Evolutionary conservation across 2,329 filamentous ascomycete species (phyloP).

Genomic region (Cercospora janseana): DNA sequence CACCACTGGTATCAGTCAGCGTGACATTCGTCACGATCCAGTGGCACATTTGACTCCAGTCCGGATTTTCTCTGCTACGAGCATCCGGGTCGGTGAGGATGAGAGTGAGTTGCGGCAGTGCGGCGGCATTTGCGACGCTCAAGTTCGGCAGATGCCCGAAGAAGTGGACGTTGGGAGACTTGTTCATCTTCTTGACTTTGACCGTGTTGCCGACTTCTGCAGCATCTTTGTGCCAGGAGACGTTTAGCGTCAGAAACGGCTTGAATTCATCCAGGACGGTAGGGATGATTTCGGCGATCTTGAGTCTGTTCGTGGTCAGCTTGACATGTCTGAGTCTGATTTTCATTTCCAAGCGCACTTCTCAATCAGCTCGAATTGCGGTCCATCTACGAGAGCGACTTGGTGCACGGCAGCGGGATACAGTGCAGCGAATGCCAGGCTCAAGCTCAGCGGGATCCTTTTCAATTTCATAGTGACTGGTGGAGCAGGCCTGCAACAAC

Average conservation of each 20-base stretch:
- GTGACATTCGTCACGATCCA: slow-evolving; percentile 49
- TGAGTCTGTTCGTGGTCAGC: slow-evolving; percentile 23
- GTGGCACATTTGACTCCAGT: slow-evolving; percentile 59
- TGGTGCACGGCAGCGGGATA: slow-evolving; percentile 5
- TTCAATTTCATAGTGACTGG: slow-evolving; percentile 5
- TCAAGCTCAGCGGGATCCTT: neutral
- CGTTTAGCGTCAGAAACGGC: slow-evolving; percentile 52
- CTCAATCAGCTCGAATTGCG: slow-evolving; percentile 23
- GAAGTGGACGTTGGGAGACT: slow-evolving; percentile 42
- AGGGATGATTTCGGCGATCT: slow-evolving; percentile 37
- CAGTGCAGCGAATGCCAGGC: neutral
- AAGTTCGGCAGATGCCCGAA: slow-evolving; percentile 21
- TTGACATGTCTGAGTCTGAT: neutral
- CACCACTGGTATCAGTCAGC: slow-evolving; percentile 22
- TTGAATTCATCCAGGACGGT: slow-evolving; percentile 59
- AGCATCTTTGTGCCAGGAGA: slow-evolving; percentile 47
- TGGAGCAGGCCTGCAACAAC: neutral
- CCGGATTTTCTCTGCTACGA: slow-evolving; percentile 52
- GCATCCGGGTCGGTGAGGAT: slow-evolving; percentile 56
- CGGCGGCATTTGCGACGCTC: neutral
- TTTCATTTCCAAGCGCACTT: slow-evolving; percentile 19
- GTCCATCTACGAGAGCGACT: slow-evolving; percentile 7
- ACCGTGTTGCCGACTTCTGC: slow-evolving; percentile 57
- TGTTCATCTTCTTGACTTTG: slow-evolving; percentile 44
- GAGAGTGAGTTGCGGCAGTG: slow-evolving; percentile 45